Base-by-base conservation (phyloP, 208 protist species). In the Sergeia podlipaevii region DNA sequence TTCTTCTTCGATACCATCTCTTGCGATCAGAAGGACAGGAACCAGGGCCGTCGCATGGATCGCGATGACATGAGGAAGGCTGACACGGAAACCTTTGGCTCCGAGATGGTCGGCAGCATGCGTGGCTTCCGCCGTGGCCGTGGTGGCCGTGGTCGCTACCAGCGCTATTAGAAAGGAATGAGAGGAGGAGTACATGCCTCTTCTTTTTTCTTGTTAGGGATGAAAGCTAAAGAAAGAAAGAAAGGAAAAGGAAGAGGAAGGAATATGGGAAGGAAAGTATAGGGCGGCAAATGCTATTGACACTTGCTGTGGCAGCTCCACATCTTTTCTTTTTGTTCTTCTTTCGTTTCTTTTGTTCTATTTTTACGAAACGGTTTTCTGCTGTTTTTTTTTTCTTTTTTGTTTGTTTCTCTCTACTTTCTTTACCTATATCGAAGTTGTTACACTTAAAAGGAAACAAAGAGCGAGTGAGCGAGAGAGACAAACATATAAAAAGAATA, bases 1-100 rank as follows among this genome's bases (percentile, higher is more conserved):
- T 86, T 51, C 60, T 96, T 96, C 71, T 96, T 96, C 41, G 89
- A 96, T 53, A 94, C 58, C 41, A 81, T 94, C 38, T 89, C 81
- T 11, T 85, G 86, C 49, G 86, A 91, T 29, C 65, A 79, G 49
- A 87, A 87, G 72, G 80, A 84, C 51, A 68, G 71, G 48, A 55
- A 65, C n/a, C 68, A 65, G 39, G 58, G 29, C 45, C 32, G 63
- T 27, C 76, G 75, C 38, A 36, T 72, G 8, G 80, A 89, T 43
- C 81, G 86, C 26, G 80, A 85, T 38, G 77, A 88, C 33, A 87
- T 89, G 80, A 87, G 85, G 49, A 74, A 78, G 52, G 75, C 82
- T 23, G 86, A 94, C 58, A 77, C 79, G 8, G 86, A 94, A 56
- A 94, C 86, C 27, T 94, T 94, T 45, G 86, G 86, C 2, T 59